A percentile compares a stretch with the other conserved stretches of the same genome.
Conservation (phyloP, 306 rosid species). For the Lathyrus oleraceus region DNA sequence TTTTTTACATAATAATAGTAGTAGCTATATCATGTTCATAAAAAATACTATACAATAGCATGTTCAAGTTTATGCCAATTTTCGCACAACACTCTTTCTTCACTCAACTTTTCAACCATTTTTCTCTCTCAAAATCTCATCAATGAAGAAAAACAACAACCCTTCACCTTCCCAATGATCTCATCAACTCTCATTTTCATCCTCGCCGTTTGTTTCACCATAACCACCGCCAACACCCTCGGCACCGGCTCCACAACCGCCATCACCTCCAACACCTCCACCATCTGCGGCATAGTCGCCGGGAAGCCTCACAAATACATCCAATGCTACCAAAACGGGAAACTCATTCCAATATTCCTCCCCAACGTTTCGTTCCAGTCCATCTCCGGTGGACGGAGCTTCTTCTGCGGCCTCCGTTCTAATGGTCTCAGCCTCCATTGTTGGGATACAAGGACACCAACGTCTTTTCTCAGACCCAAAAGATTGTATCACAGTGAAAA, state of each 20-base stretch:
- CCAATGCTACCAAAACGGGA: conserved; percentile 35
- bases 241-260: conserved; percentile 47
- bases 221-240: conserved; percentile 34
- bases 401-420: conserved; percentile 52
- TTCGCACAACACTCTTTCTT: neutral
- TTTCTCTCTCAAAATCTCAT: conserved; percentile 34
- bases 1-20: neutral
- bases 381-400: conserved; percentile 52
- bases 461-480: neutral
- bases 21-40: neutral
- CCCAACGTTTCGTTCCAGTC: conserved; percentile 40
- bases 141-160: conserved; percentile 45
- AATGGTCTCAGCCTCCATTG: conserved; percentile 46
- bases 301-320: conserved; percentile 34
- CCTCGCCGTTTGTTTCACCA: conserved; percentile 5
- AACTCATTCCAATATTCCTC: conserved; percentile 6
- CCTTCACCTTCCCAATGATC: conserved; percentile 32
- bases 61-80: neutral
- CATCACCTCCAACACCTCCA: conserved; percentile 39
- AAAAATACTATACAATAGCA: neutral
- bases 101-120: neutral
- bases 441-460: conserved; percentile 37
- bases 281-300: conserved; percentile 46
- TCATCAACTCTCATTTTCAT: conserved; percentile 4
- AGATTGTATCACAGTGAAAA: conserved; percentile 35